These are phyloP conservation scores for Aureobasidium leucospermi DNA, from an alignment of 2,329 filamentous ascomycete genomes.

Conservation along the genomic window DNA sequence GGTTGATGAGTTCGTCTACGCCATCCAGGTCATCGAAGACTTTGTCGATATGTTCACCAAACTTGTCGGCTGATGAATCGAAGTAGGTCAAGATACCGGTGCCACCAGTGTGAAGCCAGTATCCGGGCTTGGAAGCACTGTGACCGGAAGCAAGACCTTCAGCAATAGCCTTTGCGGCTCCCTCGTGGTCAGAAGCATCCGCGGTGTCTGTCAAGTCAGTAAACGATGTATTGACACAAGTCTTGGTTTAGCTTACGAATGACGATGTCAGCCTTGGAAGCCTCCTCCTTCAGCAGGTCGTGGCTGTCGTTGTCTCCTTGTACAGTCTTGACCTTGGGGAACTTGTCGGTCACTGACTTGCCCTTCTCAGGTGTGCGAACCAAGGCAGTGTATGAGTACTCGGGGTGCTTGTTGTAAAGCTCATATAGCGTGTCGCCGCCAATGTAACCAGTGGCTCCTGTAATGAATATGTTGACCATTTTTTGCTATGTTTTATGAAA, in stretches of 20 bases:
- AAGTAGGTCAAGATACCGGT: conserved; percentile 49
- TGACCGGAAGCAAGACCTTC: conserved; percentile 42
- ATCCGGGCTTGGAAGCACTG: conserved; percentile 29
- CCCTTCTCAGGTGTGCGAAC: conserved; percentile 44
- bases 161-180: conserved; percentile 42
- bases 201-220: conserved; percentile 31
- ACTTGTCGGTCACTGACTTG: conserved; percentile 38
- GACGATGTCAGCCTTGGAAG: conserved; percentile 44
- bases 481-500: not conserved
- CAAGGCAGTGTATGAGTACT: conserved; percentile 43
- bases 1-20: conserved; percentile 42
- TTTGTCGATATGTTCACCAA: conserved; percentile 40
- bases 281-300: conserved; percentile 38
- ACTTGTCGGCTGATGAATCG: conserved; percentile 39
- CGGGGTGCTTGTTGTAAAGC: conserved; percentile 39
- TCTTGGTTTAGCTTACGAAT: conserved; percentile 25
- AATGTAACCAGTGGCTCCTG: conserved; percentile 33
- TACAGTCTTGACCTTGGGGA: conserved; percentile 43
- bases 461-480: conserved; percentile 14
- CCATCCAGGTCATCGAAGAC: conserved; percentile 54
- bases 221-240: conserved; percentile 4
- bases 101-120: conserved; percentile 45
- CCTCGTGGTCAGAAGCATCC: conserved; percentile 37
- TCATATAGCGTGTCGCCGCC: conserved; percentile 39
- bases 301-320: conserved; percentile 44